Base-by-base conservation (phyloP, 495 filamentous ascomycete species). In the Cercophora sp. region DNA sequence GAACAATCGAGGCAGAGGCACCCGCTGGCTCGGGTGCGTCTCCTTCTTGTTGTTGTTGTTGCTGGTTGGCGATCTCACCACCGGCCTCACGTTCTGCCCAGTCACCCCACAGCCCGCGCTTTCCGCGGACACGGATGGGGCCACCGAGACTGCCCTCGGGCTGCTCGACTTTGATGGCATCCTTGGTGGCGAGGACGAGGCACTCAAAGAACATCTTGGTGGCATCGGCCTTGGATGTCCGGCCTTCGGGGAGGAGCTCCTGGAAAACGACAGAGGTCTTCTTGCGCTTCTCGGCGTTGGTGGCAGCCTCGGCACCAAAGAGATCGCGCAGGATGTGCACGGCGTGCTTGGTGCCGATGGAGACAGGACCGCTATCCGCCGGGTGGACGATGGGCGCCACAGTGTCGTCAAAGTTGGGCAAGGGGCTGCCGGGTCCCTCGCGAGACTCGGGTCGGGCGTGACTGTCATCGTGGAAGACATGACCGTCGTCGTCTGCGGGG, bases 131-230 rank as follows among this genome's bases (percentile, higher is more conserved):
- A 34, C 84, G 73, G 57, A 98, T 86, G 8, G 83, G 80, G 3
- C 81, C 85, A 37, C 89, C 90, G 32, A 96, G 79, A 26, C 78
- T 69, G 13, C 81, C 79, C 41, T 82, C 77, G n/a, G 77, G 74
- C 70, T 98, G 93, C 63, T 96, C 91, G n/a, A 96, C 88, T 66
- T 95, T 92, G 63, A 98, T 87, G 29, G 93, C 93, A 69, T 97
- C 94, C 76, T 97, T 97, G 10, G 93, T 98, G 9, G 94, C 94
- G 43, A 98, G 74, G 4, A 97, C 93, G 34, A 98, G 74, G 29
- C 91, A 83, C 70, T 98, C 94, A 54, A 97, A 97, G 73, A 98
- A 98, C 92, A 98, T 96, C 76, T 96, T 96, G 32, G 93, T 96
- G 2, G 94, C 94, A 58, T 97, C 93, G 10, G 84, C 84, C 61